Evolutionary conservation across 371 early-diverging fungal genomes (phyloP), one percentile per base, ranked within the genome.

Genomic region (Phascolomyces articulosus): DNA sequence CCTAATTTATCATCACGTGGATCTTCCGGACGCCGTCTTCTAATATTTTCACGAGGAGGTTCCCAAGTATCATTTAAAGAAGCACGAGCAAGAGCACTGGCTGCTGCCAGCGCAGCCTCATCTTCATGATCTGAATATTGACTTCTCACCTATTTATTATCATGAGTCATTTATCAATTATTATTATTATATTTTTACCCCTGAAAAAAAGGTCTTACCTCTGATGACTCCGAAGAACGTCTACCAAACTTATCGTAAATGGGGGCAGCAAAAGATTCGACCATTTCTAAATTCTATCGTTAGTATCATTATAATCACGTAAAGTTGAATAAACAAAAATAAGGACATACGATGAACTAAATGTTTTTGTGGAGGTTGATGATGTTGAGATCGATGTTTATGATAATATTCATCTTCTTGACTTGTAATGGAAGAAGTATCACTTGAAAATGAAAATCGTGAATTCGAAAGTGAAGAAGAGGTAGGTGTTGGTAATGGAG

Each of bases 241-340:
- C 70, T 65, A 26, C 78, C 75, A 31, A 81, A 60, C 29, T 73
- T 82, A 60, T 73, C 82, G 49, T 80, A 80, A 29, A 80, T 69
- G 10, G 80, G 78, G 24, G 68, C 64, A 27, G 82, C 70, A 44
- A 94, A 82, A 2, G 90, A 88, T 70, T 94, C 97, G 40, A 95
- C 89, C 70, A 89, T 91, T 68, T 91, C 89, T 3, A 89, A 90
- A 26, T 84, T 84, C 71, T 86, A 87, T 71, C 80, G 68, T 91
- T 91, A 40, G 89, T 84, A 34, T 80, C 85, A 60, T 91, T 92
- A 67, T 95, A 95, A 1, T 88, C 90, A 29, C 82, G 84, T 28
- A 95, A 60, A 3, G 93, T 88, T 8, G 88, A 85, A 65, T 89
- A 87, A 51, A 96, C 91, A n/a, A 95, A 3, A 93, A 76, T 61